Evolutionary conservation across 768 basidiomycete genomes (phyloP).

Genomic region (Rhizopogon roseolus): DNA sequence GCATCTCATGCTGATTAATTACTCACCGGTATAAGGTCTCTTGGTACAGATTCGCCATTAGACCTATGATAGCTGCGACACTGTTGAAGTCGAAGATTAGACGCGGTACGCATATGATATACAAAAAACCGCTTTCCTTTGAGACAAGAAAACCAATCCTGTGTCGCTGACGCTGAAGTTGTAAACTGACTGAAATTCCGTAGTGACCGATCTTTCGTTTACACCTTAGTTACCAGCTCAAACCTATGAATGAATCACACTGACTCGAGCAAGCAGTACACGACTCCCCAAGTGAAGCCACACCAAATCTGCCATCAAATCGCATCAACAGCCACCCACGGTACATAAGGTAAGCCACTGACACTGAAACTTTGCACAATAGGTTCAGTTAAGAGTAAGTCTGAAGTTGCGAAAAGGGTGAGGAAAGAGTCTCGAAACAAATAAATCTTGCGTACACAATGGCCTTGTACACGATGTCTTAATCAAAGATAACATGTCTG

Average conservation of each 20-base stretch:
- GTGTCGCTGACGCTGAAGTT: neutral
- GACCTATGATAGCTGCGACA: constrained; percentile 46
- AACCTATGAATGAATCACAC: neutral
- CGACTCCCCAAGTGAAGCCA: constrained; percentile 66
- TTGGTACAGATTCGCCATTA: constrained; percentile 30
- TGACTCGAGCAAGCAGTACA: constrained; percentile 60
- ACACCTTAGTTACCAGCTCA: neutral
- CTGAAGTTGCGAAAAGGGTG: neutral
- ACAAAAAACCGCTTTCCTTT: constrained; percentile 34
- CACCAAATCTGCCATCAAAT: constrained; percentile 46
- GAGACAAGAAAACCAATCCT: constrained; percentile 21
- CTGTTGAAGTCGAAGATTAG: constrained; percentile 25
- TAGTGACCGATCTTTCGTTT: constrained; percentile 11
- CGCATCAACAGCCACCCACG: neutral
- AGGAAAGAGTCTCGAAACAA: neutral
- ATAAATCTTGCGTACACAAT: constrained; percentile 43
- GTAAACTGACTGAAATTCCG: neutral
- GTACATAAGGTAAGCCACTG: constrained; percentile 13
- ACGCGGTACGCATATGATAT: neutral
- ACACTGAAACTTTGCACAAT: constrained; percentile 68
- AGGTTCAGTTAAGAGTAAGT: constrained; percentile 39
- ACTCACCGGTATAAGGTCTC: constrained; percentile 45
- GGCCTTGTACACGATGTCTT: constrained; percentile 64
- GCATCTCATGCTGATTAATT: neutral
- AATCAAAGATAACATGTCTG: constrained; percentile 49